Base-by-base conservation (phyloP, 192 early-diverging fungal genomes). In the Gigaspora rosea region DNA sequence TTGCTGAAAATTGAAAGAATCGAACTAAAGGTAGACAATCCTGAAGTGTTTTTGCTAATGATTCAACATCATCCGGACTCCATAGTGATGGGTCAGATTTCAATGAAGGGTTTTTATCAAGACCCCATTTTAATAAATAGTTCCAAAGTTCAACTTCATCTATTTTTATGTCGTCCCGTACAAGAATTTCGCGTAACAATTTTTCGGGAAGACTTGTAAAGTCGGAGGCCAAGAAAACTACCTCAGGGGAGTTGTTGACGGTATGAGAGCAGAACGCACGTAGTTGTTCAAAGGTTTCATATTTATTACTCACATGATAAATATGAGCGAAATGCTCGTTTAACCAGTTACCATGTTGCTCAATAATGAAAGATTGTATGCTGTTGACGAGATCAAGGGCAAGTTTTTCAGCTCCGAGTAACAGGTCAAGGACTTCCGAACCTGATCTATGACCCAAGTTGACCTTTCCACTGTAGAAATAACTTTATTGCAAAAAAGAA, bases 71-170 rank as follows among this genome's bases (percentile, higher is more conserved):
- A 16, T 36, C 16, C 5, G 10, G 22, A 52, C n/a, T 22, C 52
- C 27, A 51, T 41, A 11, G 18, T 47, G 16, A 18, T 8, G 46
- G 46, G 47, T 49, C 52, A 33, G 27, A 1, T 35, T 33, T 46
- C 16, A 75, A 13, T 5, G 16, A 8, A 16, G 33, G 22, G 32
- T 22, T 64, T 64, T 64, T 59, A 27, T 22, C 47, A 8, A 48
- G n/a, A 49, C 73, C 73, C 73, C 73, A 75, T 47, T 27, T 20
- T 22, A 75, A 27, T 11, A 75, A 9, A 75, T 75, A 48, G 63
- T 75, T 36, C 73, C 73, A 75, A 36, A 75, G 16, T 27, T 75
- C 46, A 11, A 75, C 22, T n/a, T 75, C 73, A n/a, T 75, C 46
- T n/a, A 75, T 75, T 49, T 63, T 33, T 16, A 75, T 33, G 27